These are phyloP conservation scores for Pestalotiopsis sp. DNA, from an alignment of 2,329 filamentous ascomycete genomes.

Conservation along the genomic window DNA sequence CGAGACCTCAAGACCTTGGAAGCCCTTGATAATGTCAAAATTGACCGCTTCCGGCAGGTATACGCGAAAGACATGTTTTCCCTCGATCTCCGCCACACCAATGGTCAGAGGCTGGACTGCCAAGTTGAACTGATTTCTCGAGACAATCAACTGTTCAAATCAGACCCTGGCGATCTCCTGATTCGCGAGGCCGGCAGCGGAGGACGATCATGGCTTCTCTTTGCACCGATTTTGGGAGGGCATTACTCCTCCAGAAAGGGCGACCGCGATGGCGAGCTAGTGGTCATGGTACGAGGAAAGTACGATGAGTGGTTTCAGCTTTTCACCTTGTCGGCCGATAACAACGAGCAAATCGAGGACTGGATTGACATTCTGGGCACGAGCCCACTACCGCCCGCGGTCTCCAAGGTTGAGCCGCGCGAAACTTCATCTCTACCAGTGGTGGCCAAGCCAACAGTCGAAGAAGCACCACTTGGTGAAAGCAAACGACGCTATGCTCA, in stretches of 20 bases:
- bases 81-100: conserved; percentile 83
- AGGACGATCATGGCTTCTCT: conserved; percentile 78
- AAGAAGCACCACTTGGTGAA: conserved; percentile 43
- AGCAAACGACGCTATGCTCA: conserved; percentile 27
- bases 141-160: conserved; percentile 71
- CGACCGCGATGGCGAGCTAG: conserved; percentile 69
- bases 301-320: conserved; percentile 82
- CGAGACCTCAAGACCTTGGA: conserved; percentile 79
- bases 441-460: conserved; percentile 25
- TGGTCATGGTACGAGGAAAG: conserved; percentile 83
- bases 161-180: conserved; percentile 79
- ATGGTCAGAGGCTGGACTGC: conserved; percentile 85
- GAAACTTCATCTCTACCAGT: conserved; percentile 23
- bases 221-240: conserved; percentile 78
- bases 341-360: conserved; percentile 77
- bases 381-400: conserved; percentile 50
- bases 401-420: conserved; percentile 35
- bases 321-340: conserved; percentile 74
- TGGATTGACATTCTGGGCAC: conserved; percentile 81
- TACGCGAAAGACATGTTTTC: conserved; percentile 89
- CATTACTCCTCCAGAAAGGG: conserved; percentile 81
- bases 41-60: conserved; percentile 81
- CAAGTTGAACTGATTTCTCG: conserved; percentile 85
- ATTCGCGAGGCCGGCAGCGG: conserved; percentile 85
- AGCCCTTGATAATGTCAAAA: conserved; percentile 67